A percentile compares a stretch with the other conserved stretches of the same genome.
Evolutionary conservation across 176 grass and related monocot species (phyloP).

Genomic region (Oryza coarctata): DNA sequence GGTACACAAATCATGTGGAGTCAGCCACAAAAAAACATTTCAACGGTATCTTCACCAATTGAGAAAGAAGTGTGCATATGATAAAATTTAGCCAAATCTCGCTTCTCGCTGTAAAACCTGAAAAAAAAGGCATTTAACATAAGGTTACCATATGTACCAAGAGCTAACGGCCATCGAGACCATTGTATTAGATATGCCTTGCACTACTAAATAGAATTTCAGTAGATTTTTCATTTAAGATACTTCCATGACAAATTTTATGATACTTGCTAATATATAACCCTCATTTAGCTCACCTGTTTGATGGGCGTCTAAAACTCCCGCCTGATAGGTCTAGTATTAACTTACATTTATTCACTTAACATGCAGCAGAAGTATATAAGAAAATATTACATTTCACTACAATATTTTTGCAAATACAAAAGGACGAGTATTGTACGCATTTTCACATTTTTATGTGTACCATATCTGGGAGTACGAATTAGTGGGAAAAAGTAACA

Average conservation of each 20-base stretch:
- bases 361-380: neutral
- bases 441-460: neutral
- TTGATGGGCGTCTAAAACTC: neutral
- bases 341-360: neutral
- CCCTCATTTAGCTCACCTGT: neutral
- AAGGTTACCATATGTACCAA: neutral
- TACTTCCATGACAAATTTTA: neutral
- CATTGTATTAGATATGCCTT: too few relatives aligned
- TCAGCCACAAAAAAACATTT: neutral
- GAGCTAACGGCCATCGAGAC: too few relatives aligned
- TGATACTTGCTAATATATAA: neutral
- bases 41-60: constrained; percentile 11
- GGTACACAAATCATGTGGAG: constrained; percentile 34
- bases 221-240: neutral
- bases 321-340: neutral
- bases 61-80: neutral
- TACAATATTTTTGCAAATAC: neutral
- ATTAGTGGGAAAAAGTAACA: neutral
- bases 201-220: neutral
- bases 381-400: neutral
- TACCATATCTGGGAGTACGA: neutral
- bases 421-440: neutral
- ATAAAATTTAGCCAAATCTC: constrained; percentile 60
- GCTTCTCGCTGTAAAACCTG: constrained; percentile 71
- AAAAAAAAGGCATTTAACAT: constrained; percentile 24